Evolutionary conservation across 169 alveolate species (phyloP), one percentile per base, ranked within the genome.

Genomic region (Cryptosporidium ubiquitum): DNA sequence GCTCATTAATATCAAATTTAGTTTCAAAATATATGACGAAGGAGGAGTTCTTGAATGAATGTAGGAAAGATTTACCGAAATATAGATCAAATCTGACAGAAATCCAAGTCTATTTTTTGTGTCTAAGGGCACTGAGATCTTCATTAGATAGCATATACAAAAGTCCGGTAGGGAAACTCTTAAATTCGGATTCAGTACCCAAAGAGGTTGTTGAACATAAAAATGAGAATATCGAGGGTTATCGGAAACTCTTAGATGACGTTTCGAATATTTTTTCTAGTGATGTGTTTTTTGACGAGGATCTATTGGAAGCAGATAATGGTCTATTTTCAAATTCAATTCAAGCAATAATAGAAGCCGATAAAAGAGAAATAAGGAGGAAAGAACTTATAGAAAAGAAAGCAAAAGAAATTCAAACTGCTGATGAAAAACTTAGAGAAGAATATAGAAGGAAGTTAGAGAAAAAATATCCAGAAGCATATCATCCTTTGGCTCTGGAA

Each of bases 401-500:
- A 20, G 33, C 20, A n/a, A 40, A 26, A 23, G 85, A 57, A 58
- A 64, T 64, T 33, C 42, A 33, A 14, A 33, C 10, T n/a, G 14
- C 42, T 20, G 71, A 64, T 10, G 47, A 64, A 29, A 64, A 49
- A 64, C 29, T 64, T 31, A 26, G 18, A 29, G 69, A 71, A 16
- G 85, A 71, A 35, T 49, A 23, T 23, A 71, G 69, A 49, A 29
- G 35, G 14, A 58, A 58, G 40, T 16, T 29, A 61, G 64, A 61
- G 12, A 79, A 31, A 12, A 23, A 39, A 47, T 79, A 79, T 64
- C 89, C 89, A 14, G 75, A 79, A n/a, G 79, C 73, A 26, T 79
- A 61, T 29, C 64, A 79, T 79, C 89, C 89, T n/a, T 14, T 79
- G 35, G 89, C 89, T 31, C n/a, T 79, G 10, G 89, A 79, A 61